Evolutionary conservation across 78 protist genomes (phyloP), one percentile per base, ranked within the genome.

Genomic region (Acrasis kona): DNA sequence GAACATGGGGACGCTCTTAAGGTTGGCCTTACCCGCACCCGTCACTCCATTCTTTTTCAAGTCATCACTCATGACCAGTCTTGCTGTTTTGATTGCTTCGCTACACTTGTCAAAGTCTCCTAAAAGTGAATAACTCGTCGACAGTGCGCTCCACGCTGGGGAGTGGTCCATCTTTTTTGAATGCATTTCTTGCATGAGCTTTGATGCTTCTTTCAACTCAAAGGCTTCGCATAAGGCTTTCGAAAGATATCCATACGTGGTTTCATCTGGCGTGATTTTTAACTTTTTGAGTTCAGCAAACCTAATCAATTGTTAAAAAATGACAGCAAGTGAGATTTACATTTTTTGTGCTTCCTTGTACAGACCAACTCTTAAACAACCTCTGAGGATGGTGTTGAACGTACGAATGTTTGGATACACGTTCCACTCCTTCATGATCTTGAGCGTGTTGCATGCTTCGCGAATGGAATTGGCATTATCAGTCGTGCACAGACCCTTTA

Each of bases 381-480:
- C 89, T 39, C 89, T 58, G 28, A 85, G 68, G 30, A 85, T 40
- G 5, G 89, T 71, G 10, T 85, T 85, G 41, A 50, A 77, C 0
- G 89, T 84, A 30, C 89, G 40, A 5, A 81, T 40, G 34, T 85
- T 85, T 36, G 85, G 87, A 4, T 8, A 39, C 31, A 76, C 27
- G 19, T 31, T 31, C 2, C 71, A 31, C 8, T 38, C 10, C 27
- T 74, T 35, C 89, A 85, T 85, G 3, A 58, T 10, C 0, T 79
- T 38, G 0, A 85, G 42, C 6, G 41, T 12, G 19, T 37, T 37
- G 4, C 35, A 32, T 7, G 89, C 77, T 6, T 61, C 87, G n/a
- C n/a, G n/a, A 10, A 10, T 27, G 76, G 71, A 73, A 36, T 70
- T 76, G 1, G 68, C 57, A 12, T 81, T 79, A 12, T 19, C 71